Conservation (phyloP, 73 alveolate species). For the Breviolum minutum region DNA sequence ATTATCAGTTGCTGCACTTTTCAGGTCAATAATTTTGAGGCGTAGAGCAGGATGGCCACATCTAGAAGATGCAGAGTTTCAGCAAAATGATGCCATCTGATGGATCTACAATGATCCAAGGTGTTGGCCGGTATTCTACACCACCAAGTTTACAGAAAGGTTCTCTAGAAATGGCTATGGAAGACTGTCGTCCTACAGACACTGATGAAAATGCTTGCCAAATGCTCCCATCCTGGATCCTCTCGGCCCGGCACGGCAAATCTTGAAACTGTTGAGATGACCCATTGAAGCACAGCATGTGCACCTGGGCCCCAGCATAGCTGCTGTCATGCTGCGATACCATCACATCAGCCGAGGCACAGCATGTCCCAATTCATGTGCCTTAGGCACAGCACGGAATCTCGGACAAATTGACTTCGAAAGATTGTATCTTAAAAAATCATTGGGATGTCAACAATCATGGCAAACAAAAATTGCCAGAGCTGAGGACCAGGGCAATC, state of each 20-base stretch:
- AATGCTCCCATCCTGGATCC: no score
- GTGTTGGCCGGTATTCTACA: no score
- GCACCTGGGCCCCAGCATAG: conserved; percentile 10
- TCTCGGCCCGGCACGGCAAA: conserved; percentile 12
- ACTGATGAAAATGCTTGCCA: no score
- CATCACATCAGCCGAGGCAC: background rate
- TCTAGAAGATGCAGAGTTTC: no score
- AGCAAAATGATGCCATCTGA: no score
- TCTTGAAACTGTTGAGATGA: conserved; percentile 22
- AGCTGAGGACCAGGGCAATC: background rate
- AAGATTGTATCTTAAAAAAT: background rate
- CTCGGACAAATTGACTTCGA: background rate
- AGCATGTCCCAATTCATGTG: conserved; percentile 43
- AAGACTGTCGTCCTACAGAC: no score
- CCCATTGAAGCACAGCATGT: conserved; percentile 65
- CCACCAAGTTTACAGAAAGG: background rate
- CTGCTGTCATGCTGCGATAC: no score
- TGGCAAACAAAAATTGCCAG: background rate
- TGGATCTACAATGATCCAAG: no score
- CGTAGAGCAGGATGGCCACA: no score
- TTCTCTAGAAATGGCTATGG: no score
- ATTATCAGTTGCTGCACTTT: no score
- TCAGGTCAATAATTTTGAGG: no score
- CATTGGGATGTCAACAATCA: background rate
- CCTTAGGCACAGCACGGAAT: background rate